Percentiles rank a stretch among this genome's conserved stretches.
Evolutionary conservation across 805 yeast species (phyloP).

Genomic region (Yamadazyma sp.): DNA sequence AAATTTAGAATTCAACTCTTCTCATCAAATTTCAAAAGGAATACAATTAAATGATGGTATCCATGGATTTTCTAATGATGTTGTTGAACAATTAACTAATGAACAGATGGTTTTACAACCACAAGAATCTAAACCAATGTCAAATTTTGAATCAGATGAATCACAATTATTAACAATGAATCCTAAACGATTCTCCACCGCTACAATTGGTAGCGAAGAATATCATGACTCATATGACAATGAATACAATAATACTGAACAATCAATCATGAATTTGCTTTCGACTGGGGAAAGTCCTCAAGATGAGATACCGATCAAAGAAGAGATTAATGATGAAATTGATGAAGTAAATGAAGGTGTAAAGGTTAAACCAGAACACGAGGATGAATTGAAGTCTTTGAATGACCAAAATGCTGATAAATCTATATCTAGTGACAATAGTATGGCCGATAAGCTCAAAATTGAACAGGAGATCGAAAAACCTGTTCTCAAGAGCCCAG

Average conservation of each 20-base stretch:
- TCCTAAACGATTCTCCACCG: constrained; percentile 7
- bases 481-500: constrained; percentile 4
- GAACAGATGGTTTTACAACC: constrained; percentile 4
- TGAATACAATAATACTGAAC: constrained; percentile 33
- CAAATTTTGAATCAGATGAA: constrained; percentile 9
- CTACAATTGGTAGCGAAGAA: constrained; percentile 9
- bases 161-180: constrained; percentile 11
- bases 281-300: not conserved
- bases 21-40: constrained; percentile 20
- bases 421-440: not conserved
- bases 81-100: constrained; percentile 26
- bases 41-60: constrained; percentile 41
- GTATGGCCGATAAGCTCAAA: not conserved
- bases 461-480: constrained; percentile 4
- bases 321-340: not conserved
- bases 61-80: constrained; percentile 38
- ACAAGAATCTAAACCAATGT: not conserved
- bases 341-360: not conserved
- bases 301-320: not conserved
- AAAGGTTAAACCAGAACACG: not conserved
- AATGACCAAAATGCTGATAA: not conserved
- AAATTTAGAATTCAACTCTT: constrained; percentile 17
- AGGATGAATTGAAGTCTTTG: not conserved
- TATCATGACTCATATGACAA: constrained; percentile 31
- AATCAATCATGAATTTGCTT: constrained; percentile 38